A percentile compares a stretch with the other conserved stretches of the same genome.
Evolutionary conservation across 495 filamentous ascomycete species (phyloP).

Genomic region (Venustampulla echinocandica): DNA sequence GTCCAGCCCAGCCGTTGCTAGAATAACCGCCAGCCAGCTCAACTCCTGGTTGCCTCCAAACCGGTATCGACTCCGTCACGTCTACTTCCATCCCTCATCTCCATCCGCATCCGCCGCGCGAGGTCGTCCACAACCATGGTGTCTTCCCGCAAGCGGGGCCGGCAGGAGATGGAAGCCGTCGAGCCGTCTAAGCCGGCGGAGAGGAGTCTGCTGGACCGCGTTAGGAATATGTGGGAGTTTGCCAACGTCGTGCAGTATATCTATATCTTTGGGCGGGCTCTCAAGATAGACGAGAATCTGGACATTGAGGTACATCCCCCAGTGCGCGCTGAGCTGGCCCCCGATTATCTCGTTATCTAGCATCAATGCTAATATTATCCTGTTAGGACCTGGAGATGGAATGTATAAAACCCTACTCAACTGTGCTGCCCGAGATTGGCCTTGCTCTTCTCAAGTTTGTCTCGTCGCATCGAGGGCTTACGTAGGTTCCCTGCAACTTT

Average conservation of each 20-base stretch:
- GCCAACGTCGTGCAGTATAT: slow-evolving; percentile 92
- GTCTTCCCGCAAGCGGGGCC: slow-evolving; percentile 57
- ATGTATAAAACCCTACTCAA: slow-evolving; percentile 71
- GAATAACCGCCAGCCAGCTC: neutral
- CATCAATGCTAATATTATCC: neutral
- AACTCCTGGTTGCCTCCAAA: neutral
- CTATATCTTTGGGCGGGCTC: slow-evolving; percentile 73
- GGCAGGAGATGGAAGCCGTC: slow-evolving; percentile 52
- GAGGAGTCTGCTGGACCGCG: slow-evolving; percentile 48
- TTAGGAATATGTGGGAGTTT: slow-evolving; percentile 92
- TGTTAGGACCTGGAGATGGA: slow-evolving; percentile 79
- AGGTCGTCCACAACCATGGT: slow-evolving; percentile 35
- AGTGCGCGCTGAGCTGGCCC: neutral
- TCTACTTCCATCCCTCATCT: no score
- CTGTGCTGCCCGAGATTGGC: slow-evolving; percentile 71
- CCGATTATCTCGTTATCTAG: neutral
- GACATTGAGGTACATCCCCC: slow-evolving; percentile 68
- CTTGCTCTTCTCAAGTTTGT: slow-evolving; percentile 84
- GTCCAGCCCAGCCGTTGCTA: no score
- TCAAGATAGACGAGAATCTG: slow-evolving; percentile 80
- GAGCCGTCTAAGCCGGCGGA: slow-evolving; percentile 36
- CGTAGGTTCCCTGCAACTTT: slow-evolving; percentile 45
- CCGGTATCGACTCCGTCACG: neutral
- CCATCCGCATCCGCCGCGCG: neutral
- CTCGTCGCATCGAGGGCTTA: slow-evolving; percentile 85